phyloP scores from a whole-genome alignment of 176 grass and related monocot species.

The Carex kokanica region DNA sequence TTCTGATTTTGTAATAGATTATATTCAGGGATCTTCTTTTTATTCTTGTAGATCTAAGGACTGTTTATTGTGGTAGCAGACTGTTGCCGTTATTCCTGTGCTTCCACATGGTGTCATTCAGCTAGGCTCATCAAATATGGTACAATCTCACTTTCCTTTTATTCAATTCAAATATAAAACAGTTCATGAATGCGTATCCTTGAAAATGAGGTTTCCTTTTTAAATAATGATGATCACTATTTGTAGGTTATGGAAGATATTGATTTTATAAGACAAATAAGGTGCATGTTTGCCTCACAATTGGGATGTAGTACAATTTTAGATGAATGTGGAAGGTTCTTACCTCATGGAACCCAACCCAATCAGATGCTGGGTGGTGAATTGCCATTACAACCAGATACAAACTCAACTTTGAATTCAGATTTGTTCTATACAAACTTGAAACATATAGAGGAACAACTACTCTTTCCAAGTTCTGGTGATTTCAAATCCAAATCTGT shows the following conservation, averaged over 20 bases:
- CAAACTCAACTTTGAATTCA: constrained; percentile 24
- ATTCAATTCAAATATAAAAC: not conserved
- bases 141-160: constrained; percentile 21
- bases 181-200: not conserved
- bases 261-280: constrained; percentile 33
- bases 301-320: not conserved
- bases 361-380: constrained; percentile 13
- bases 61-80: constrained; percentile 29
- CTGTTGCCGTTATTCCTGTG: constrained; percentile 40
- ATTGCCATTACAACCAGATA: constrained; percentile 16
- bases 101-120: constrained; percentile 46
- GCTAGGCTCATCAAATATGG: constrained; percentile 43
- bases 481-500: constrained; percentile 35
- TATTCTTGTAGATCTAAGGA: constrained; percentile 1
- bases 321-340: constrained; percentile 13
- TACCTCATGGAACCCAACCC: constrained; percentile 10
- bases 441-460: constrained; percentile 13
- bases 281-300: constrained; percentile 34
- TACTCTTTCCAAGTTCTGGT: constrained; percentile 20
- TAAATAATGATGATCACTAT: not conserved
- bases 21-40: constrained; percentile 10
- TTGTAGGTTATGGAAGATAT: constrained; percentile 43
- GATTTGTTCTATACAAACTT: constrained; percentile 20
- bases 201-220: not conserved
- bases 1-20: not conserved